These are phyloP conservation scores for Acanthamoeba healyi DNA, from an alignment of 208 protist species.

Conservation along the genomic window DNA sequence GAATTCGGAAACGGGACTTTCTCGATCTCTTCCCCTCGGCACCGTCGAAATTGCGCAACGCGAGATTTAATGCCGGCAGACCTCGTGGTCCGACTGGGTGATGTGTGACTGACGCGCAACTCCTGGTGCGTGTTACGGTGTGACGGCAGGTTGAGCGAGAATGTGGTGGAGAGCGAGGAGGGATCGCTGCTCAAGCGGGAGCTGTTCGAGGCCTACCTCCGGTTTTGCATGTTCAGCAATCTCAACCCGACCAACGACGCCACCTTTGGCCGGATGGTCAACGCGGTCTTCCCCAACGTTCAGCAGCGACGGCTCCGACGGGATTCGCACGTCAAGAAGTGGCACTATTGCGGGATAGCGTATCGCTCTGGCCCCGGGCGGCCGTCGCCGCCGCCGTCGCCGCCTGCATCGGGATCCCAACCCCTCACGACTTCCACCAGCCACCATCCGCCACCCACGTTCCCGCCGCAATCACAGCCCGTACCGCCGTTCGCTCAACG, in stretches of 20 bases:
- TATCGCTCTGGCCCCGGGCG: neutral
- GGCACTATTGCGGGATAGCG: constrained; percentile 53
- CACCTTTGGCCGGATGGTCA: constrained; percentile 50
- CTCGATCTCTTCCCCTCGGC: too few relatives aligned
- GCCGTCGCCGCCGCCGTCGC: too few relatives aligned
- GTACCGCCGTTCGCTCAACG: too few relatives aligned
- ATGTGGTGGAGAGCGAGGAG: neutral
- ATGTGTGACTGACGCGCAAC: neutral
- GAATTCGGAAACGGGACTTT: too few relatives aligned
- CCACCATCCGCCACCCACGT: too few relatives aligned
- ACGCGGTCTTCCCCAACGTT: constrained; percentile 45
- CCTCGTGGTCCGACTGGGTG: too few relatives aligned
- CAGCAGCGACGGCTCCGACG: neutral
- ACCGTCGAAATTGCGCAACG: too few relatives aligned
- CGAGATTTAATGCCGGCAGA: too few relatives aligned
- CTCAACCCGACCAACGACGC: constrained; percentile 45
- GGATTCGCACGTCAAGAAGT: constrained; percentile 30
- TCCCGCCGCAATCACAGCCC: too few relatives aligned
- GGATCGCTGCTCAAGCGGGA: constrained; percentile 40
- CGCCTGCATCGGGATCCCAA: too few relatives aligned
- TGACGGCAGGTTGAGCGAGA: neutral
- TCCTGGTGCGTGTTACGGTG: neutral
- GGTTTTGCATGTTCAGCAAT: constrained; percentile 13
- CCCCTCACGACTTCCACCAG: neutral
- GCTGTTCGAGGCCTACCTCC: constrained; percentile 48